Evolutionary conservation across 169 alveolate species (phyloP), one percentile per base, ranked within the genome.

Genomic region (Eimeria acervulina): DNA sequence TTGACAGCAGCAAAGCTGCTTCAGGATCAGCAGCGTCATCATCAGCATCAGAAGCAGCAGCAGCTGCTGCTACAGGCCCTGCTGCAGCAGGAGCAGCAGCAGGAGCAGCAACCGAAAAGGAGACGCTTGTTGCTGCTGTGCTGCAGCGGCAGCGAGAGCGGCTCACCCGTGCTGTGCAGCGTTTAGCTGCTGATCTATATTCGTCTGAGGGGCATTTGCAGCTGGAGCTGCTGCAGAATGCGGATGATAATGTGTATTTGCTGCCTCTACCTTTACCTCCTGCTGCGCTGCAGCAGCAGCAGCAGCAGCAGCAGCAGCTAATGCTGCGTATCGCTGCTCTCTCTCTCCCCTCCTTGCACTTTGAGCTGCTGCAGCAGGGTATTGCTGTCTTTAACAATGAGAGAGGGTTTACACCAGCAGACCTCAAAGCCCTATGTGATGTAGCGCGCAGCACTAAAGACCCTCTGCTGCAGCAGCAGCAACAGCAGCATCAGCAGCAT

Each of bases 171-270:
- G 97, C 97, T 4, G 13, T 95, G 68, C 47, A 72, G 33, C 90
- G 96, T 1, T 87, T 95, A 3, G 68, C 97, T 1, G 93, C 66
- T 7, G 96, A 91, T 31, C 31, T 95, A 40, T 95, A 95, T 59
- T n/a, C 97, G 3, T 51, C 90, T 7, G 95, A 91, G 40, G 31
- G 61, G 6, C 97, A 95, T 78, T 83, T 95, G 36, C 95, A 52
- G 76, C 42, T 95, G 83, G 98, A 97, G 81, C 84, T 97, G 47
- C 91, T 97, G 21, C 98, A 97, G 95, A 97, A 97, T 70, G 98
- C 98, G 8, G 98, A 97, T 55, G 98, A 97, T 93, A 97, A 96
- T 38, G 36, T 15, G 23, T 97, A 88, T 38, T 8, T 17, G 19
- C 40, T 51, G 52, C 89, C 88, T 31, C 55, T 68, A 52, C 95